Evolutionary conservation across 805 yeast genomes (phyloP).

Genomic region (Teunomyces kruisii): DNA sequence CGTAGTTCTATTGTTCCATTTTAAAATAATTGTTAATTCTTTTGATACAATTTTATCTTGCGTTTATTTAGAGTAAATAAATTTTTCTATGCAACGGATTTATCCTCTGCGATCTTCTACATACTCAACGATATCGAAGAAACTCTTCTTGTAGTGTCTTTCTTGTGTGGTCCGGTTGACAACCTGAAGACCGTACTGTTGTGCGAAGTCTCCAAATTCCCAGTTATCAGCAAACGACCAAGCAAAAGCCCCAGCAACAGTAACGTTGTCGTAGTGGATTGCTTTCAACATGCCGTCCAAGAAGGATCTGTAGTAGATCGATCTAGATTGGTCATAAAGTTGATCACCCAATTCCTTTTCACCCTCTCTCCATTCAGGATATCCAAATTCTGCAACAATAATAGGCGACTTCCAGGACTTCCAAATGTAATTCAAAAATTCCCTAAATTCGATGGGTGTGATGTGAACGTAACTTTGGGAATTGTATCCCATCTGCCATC

Average conservation of each 20-base stretch:
- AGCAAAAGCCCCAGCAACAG: constrained; percentile 29
- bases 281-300: constrained; percentile 25
- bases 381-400: constrained; percentile 33
- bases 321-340: constrained; percentile 25
- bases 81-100: no score
- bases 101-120: neutral
- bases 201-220: constrained; percentile 28
- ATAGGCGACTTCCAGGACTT: constrained; percentile 23
- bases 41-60: no score
- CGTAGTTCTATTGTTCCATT: no score
- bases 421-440: constrained; percentile 24
- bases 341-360: constrained; percentile 21
- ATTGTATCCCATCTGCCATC: constrained; percentile 22
- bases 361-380: constrained; percentile 29
- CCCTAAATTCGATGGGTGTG: constrained; percentile 23
- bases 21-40: no score
- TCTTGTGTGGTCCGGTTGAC: constrained; percentile 26
- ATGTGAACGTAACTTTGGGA: constrained; percentile 21
- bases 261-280: constrained; percentile 21
- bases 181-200: constrained; percentile 23
- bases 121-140: constrained; percentile 3
- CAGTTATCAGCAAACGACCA: constrained; percentile 36
- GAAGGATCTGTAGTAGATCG: constrained; percentile 27
- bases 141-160: constrained; percentile 19
- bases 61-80: no score